Evolutionary conservation across 352 stramenopile species (phyloP), one percentile per base, ranked within the genome.

Genomic region (Phytopythium mirpurense): DNA sequence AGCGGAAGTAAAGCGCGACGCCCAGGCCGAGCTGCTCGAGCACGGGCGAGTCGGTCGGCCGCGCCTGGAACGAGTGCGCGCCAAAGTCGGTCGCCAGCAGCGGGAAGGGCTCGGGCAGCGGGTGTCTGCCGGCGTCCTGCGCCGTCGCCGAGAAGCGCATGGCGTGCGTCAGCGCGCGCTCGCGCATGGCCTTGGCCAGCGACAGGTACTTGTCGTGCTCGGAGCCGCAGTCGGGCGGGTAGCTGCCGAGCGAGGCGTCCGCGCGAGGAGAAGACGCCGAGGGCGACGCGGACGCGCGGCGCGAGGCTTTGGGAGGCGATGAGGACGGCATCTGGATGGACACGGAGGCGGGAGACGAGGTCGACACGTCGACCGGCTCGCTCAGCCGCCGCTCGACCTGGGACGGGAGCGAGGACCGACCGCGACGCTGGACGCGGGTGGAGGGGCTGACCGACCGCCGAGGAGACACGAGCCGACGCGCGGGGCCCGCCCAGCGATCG

Each of bases 1-100:
- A 93, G 58, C 88, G 89, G 70, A 93, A 93, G 64, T 91, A 91
- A 31, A 91, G 72, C 8, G 70, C 78, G 52, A 90, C 83, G 48
- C 77, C 81, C 16, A 93, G 57, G 21, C 78, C 74, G 63, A 90
- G 89, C 42, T 84, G 83, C 43, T 82, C 90, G 49, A 91, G 59
- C 15, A 91, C 80, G 54, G 70, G 54, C 46, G 83, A 90, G 60
- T 90, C 80, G 23, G 80, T 90, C 0, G 83, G 80, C 26, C 88
- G 54, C 2, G 74, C 65, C 37, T 91, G 80, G 51, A 93, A 93
- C 16, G 74, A 68, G 50, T 91, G 83, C 7, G 74, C 83, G n/a
- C 78, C 80, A 64, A 93, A 90, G 60, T 91, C 73, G 10, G 66
- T 90, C 16, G 59, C 63, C 21, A 84, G 59, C 5, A 79, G 53